Base-by-base conservation (phyloP, 371 early-diverging fungal genomes). In the Phascolomyces articulosus region DNA sequence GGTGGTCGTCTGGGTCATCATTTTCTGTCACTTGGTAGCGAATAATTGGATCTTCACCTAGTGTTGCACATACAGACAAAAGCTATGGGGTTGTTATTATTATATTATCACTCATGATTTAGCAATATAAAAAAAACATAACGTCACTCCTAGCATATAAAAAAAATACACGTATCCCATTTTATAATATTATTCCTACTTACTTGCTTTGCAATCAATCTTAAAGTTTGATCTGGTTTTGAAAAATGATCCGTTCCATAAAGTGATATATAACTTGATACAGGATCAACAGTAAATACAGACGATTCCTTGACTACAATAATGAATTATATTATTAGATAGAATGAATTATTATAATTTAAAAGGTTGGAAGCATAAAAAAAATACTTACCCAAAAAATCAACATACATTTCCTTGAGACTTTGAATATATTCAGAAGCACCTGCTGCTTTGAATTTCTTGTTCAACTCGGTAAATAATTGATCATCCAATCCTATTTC, bases 1-100 rank as follows among this genome's bases (percentile, higher is more conserved):
- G 51, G 10, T 29, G 53, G n/a, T 13, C 54, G 47, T 57, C 78
- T 21, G 79, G 72, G n/a, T 89, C 80, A 21, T 81, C 73, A 26
- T 85, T 85, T 66, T 85, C 81, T 29, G 88, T 80, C 27, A 77
- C 79, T 68, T 90, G 91, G 68, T 90, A 97, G 38, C 96, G 85
- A 63, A 98, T 94, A 47, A 93, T 86, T 0, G 98, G 98, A 64
- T 83, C 85, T 58, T 95, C 94, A 26, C 91, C 93, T 38, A 97
- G 76, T 7, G 92, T 86, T 0, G 85, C 87, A 73, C 91, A 91
- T 15, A 93, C 86, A 13, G 90, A 90, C 23, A 88, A 78, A 31
- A 93, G 69, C 85, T 86, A 65, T 26, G 49, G 34, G 53, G 44
- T 9, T 23, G 41, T 48, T 51, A 40, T 62, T 21, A 60, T 40